Evolutionary conservation across 768 basidiomycete genomes (phyloP).

Genomic region (Kwoniella mangroviensis): DNA sequence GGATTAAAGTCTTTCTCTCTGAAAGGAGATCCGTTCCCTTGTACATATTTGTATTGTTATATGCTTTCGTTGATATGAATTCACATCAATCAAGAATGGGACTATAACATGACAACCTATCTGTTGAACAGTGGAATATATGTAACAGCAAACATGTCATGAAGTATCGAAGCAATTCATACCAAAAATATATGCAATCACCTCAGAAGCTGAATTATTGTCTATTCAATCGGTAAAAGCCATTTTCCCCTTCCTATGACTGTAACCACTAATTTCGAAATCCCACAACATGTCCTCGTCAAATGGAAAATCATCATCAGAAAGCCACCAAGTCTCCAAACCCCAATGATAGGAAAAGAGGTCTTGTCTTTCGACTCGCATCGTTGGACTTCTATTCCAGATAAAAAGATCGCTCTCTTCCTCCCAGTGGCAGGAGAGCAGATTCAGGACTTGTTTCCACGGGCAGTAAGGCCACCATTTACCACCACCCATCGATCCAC

Average conservation of each 20-base stretch:
- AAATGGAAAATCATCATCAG: not conserved
- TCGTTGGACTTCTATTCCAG: not conserved
- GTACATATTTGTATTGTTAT: too few species aligned
- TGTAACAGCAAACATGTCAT: not conserved
- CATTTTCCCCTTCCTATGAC: not conserved
- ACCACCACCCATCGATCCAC: not conserved
- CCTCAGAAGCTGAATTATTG: not conserved
- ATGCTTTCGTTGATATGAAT: too few species aligned
- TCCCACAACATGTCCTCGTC: not conserved
- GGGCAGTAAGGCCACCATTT: not conserved
- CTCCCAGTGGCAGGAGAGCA: not conserved
- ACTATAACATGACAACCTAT: too few species aligned
- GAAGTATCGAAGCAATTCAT: not conserved
- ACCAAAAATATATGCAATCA: not conserved
- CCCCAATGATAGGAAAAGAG: not conserved
- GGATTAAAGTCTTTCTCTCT: not conserved
- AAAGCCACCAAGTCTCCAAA: not conserved
- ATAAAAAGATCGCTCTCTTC: not conserved
- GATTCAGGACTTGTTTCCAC: not conserved
- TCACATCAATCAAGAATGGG: too few species aligned
- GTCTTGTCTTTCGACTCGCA: not conserved
- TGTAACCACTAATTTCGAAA: not conserved
- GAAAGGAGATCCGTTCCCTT: too few species aligned
- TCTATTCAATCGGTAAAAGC: not conserved
- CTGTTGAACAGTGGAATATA: too few species aligned